Evolutionary conservation across 2,329 filamentous ascomycete species (phyloP), one percentile per base, ranked within the genome.

Genomic region (Dendrostoma leiphaemia): DNA sequence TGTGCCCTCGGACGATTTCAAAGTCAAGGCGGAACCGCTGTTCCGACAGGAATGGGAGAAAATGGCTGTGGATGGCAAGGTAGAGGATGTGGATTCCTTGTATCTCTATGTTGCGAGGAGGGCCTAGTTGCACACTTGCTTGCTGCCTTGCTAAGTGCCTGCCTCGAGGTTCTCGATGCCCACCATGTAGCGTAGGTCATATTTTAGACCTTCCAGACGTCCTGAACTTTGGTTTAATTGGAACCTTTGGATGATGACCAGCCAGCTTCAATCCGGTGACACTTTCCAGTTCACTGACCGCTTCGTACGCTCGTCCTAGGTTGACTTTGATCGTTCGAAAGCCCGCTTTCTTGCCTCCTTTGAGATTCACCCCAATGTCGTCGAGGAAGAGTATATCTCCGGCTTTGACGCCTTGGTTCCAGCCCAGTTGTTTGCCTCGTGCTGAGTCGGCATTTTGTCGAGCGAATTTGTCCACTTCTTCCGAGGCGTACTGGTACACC

Each of bases 361-460:
- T 94, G 54, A 97, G 70, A 68, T 99, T 99, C 71, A 92, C 86
- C 2, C 94, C 94, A 68, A 99, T 96, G 64, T 97, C 92, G 68
- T 97, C 94, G 47, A 97, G 72, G 67, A 99, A 99, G 4, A 96
- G 72, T 41, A 97, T 76, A 52, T 97, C 90, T 1, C 74, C 74
- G 0, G 87, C 73, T 53, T 73, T 69, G 8, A 95, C 75, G 0
- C 79, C 74, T 6, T 73, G 70, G 15, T 68, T 69, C 75, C 79
- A 81, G 4, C 77, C 78, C 32, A 71, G 60, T 8, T 59, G 62
- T 58, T 60, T 62, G 0, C 73, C 76, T 59, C 73, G 68, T 34
- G 67, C 62, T 15, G 72, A 71, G 3, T 61, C 52, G 2, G 74
- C 73, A 45, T 83, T 83, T 23, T 74, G 69, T 64, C 73, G 77